Percentiles rank a stretch among this genome's conserved stretches.
Evolutionary conservation across 768 basidiomycete genomes (phyloP).

Genomic region (Suillus ampliporus): DNA sequence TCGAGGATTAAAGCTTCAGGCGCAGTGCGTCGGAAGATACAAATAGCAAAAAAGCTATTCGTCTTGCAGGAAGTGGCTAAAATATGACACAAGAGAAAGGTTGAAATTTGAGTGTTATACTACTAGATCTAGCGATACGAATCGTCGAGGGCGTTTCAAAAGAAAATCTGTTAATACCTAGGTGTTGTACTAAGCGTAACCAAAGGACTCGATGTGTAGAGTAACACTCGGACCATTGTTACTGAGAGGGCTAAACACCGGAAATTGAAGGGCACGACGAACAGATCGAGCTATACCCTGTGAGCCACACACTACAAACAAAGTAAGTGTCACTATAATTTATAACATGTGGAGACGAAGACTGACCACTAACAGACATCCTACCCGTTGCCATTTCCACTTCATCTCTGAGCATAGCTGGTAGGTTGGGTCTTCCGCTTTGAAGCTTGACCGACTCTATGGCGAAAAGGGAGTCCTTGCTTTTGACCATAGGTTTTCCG

Average conservation of each 20-base stretch:
- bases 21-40: too few species aligned
- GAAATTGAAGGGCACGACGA: constrained; percentile 40
- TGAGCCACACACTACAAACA: constrained; percentile 50
- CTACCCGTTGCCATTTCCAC: constrained; percentile 36
- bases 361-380: constrained; percentile 51
- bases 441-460: constrained; percentile 28
- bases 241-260: constrained; percentile 36
- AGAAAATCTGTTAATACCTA: too few species aligned
- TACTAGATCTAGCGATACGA: too few species aligned
- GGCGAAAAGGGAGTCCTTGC: constrained; percentile 3
- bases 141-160: too few species aligned
- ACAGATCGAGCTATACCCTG: constrained; percentile 41
- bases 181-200: constrained; percentile 25
- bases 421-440: constrained; percentile 49
- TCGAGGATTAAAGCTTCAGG: too few species aligned
- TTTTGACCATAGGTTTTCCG: background rate
- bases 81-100: too few species aligned
- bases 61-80: too few species aligned
- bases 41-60: too few species aligned
- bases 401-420: constrained; percentile 41
- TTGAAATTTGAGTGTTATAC: too few species aligned
- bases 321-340: background rate
- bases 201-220: constrained; percentile 53
- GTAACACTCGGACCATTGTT: constrained; percentile 50
- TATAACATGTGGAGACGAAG: background rate